These are phyloP conservation scores for Drosera capensis DNA, from an alignment of 148 eudicot species.

Conservation along the genomic window DNA sequence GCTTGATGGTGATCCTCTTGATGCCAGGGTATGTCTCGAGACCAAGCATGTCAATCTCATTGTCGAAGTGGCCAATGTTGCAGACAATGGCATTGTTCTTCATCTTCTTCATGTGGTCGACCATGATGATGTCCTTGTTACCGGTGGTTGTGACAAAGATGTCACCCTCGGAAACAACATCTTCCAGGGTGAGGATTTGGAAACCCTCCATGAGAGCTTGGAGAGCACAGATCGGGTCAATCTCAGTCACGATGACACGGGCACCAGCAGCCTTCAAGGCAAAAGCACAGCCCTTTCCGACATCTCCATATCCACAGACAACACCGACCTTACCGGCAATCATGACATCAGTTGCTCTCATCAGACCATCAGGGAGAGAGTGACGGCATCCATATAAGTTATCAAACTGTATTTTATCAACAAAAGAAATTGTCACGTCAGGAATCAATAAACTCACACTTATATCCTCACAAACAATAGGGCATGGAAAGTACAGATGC, in stretches of 20 bases:
- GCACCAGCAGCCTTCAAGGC: constrained; percentile 90
- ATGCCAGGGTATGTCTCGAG: constrained; percentile 84
- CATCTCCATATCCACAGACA: constrained; percentile 91
- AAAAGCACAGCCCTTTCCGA: constrained; percentile 93
- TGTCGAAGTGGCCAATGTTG: constrained; percentile 99
- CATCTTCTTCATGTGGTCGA: constrained; percentile 86
- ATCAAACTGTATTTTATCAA: too few relatives aligned
- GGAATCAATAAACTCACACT: not conserved
- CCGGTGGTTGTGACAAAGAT: constrained; percentile 94
- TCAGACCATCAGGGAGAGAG: constrained; percentile 93
- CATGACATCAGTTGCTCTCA: constrained; percentile 99
- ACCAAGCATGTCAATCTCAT: constrained; percentile 84
- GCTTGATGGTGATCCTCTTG: constrained; percentile 87
- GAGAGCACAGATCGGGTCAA: constrained; percentile 90
- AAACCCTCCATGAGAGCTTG: constrained; percentile 90
- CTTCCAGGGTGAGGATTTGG: constrained; percentile 69
- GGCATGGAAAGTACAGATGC: too few relatives aligned
- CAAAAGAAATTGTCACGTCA: not conserved
- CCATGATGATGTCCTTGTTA: constrained; percentile 97
- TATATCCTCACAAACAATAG: too few relatives aligned
- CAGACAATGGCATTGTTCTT: constrained; percentile 98
- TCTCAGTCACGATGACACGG: constrained; percentile 83
- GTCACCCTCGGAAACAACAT: constrained; percentile 56
- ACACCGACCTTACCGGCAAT: constrained; percentile 97
- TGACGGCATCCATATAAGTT: constrained; percentile 80